Evolutionary conservation across 2,329 filamentous ascomycete species (phyloP).

Genomic region (Pleoardoris graminearum): DNA sequence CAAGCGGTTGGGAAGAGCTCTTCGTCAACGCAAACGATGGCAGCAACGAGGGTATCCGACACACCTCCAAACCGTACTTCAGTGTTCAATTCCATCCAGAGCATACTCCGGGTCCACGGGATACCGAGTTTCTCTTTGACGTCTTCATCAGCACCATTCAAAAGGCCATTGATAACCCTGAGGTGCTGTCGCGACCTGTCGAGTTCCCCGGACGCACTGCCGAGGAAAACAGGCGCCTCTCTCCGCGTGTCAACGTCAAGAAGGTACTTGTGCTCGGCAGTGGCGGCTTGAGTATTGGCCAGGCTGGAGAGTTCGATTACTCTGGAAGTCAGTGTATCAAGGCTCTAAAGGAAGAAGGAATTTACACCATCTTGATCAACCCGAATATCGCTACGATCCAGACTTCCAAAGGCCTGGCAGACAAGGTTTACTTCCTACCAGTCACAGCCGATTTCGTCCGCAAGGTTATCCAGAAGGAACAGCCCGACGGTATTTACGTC

Average conservation of each 20-base stretch:
- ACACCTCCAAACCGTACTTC: constrained; percentile 84
- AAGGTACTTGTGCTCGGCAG: constrained; percentile 94
- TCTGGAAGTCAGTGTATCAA: constrained; percentile 98
- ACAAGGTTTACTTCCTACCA: constrained; percentile 98
- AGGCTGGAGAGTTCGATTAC: constrained; percentile 98
- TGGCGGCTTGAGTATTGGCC: constrained; percentile 94
- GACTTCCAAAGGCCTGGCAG: constrained; percentile 94
- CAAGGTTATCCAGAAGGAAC: constrained; percentile 94
- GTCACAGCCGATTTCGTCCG: constrained; percentile 97
- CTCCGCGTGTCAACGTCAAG: constrained; percentile 83
- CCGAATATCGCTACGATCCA: constrained; percentile 99
- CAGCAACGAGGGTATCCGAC: constrained; percentile 96
- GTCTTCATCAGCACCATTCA: constrained; percentile 89
- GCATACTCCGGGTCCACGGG: constrained; percentile 90
- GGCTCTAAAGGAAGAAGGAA: constrained; percentile 94
- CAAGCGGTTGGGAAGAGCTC: constrained; percentile 83
- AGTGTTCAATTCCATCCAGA: constrained; percentile 99
- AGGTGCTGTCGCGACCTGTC: constrained; percentile 72
- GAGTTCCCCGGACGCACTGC: constrained; percentile 83
- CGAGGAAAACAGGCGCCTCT: constrained; percentile 74
- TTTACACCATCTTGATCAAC: constrained; percentile 98
- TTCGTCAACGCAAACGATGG: constrained; percentile 98
- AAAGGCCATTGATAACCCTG: constrained; percentile 68
- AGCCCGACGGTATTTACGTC: constrained; percentile 94
- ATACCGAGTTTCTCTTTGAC: constrained; percentile 96